Evolutionary conservation across 1,139 yeast species (phyloP), one percentile per base, ranked within the genome.

Genomic region (Yarrowia galli): DNA sequence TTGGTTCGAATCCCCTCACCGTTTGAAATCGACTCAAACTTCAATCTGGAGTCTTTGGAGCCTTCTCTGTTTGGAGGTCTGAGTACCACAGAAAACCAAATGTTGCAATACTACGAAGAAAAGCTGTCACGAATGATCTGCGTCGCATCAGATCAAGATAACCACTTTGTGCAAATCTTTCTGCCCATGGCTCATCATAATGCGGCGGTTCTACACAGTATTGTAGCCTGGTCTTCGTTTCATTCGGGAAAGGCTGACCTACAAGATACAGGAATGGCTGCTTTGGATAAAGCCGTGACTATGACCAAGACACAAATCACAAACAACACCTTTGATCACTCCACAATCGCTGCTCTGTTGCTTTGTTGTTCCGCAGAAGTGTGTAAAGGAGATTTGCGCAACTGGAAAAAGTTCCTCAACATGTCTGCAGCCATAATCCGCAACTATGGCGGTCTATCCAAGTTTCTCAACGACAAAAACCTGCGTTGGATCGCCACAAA

Each of bases 211-310:
- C 78, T 91, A 65, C 87, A 87, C 75, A 87, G 89, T 1, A 81
- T 91, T 9, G 78, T 91, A 65, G 92, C 95, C 0, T 90, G 96
- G 95, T 85, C 95, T 1, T 91, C 91, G 0, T 86, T 86, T 75
- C 88, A 87, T 75, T 75, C 85, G 68, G 89, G 87, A 1, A 74
- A 78, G 68, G 82, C 75, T 7, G 72, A 72, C 49, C 79, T 79
- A 74, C 83, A 79, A 53, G 79, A 80, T 12, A 72, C 73, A 12
- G 78, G 79, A 1, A 75, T 75, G 38, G 70, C 73, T 3, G 75
- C 74, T 67, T 74, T 78, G 16, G 79, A 78, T 58, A 71, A 74
- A 40, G 77, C 79, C 1, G 73, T 75, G 72, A 76, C 70, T 68
- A 73, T 65, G 54, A 74, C 71, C 49, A 36, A 71, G 66, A 36